phyloP scores from a whole-genome alignment of 352 stramenopile genomes.

The Pythium brachiatum region DNA sequence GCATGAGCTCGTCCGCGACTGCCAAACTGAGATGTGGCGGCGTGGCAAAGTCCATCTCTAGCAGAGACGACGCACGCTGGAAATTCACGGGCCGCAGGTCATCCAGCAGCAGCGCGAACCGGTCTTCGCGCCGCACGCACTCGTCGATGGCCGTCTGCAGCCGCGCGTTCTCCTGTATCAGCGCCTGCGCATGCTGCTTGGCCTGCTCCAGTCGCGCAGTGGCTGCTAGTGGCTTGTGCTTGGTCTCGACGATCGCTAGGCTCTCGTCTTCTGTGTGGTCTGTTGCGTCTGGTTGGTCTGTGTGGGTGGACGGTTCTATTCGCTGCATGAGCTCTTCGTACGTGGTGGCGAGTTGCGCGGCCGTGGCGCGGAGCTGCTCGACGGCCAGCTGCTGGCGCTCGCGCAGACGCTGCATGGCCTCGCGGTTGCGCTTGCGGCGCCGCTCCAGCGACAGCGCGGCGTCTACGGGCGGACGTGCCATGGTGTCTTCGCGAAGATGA shows the following conservation, averaged over 20 bases:
- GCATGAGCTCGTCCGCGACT: conserved; percentile 36
- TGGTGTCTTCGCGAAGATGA: neutral
- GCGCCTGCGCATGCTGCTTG: conserved; percentile 23
- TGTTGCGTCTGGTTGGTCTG: neutral
- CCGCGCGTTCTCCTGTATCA: conserved; percentile 36
- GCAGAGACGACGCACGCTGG: neutral
- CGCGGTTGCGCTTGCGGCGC: conserved; percentile 50
- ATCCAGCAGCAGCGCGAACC: conserved; percentile 44
- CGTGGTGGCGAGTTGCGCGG: conserved; percentile 28
- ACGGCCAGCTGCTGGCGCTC: conserved; percentile 45
- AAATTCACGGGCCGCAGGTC: conserved; percentile 25
- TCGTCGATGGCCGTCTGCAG: conserved; percentile 39
- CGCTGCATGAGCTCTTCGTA: conserved; percentile 31
- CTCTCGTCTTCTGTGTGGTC: neutral
- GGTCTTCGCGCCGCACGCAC: conserved; percentile 44
- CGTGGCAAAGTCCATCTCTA: conserved; percentile 8
- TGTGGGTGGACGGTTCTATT: neutral
- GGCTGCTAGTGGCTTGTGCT: neutral
- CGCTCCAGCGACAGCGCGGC: conserved; percentile 36
- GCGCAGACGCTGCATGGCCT: conserved; percentile 58
- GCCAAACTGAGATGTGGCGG: conserved; percentile 27
- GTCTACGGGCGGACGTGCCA: conserved; percentile 1
- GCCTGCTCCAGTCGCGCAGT: conserved; percentile 28
- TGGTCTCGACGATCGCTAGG: neutral
- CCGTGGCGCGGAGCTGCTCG: conserved; percentile 34